A percentile compares a stretch with the other conserved stretches of the same genome.
Conservation (phyloP, 257 asterid genomes). For the Prunella vulgaris region DNA sequence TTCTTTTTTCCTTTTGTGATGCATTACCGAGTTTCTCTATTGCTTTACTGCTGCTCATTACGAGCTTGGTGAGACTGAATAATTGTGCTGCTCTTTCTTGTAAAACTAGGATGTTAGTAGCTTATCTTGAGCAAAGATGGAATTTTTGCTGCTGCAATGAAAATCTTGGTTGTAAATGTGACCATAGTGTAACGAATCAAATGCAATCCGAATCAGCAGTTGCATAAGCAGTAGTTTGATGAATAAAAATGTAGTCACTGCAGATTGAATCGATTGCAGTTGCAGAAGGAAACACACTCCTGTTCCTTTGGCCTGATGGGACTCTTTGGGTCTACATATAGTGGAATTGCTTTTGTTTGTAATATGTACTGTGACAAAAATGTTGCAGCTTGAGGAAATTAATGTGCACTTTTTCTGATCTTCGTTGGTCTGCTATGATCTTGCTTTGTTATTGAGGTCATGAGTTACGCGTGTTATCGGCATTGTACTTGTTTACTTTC, state of each 20-base stretch:
- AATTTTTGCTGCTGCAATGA: not conserved
- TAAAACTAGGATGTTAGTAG: slow-evolving; percentile 1
- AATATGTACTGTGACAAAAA: not conserved
- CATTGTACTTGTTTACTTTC: not conserved
- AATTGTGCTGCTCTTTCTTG: not conserved
- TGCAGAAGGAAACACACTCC: too few species aligned
- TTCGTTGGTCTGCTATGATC: not conserved
- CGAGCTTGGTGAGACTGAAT: not conserved
- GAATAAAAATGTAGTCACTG: too few species aligned
- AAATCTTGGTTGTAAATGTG: not conserved
- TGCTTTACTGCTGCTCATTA: not conserved
- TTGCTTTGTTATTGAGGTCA: not conserved
- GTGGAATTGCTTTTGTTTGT: not conserved
- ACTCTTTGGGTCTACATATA: not conserved
- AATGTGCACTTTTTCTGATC: not conserved
- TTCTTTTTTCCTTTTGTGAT: not conserved
- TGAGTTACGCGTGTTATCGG: too few species aligned
- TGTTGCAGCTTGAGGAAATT: not conserved
- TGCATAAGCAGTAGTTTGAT: not conserved
- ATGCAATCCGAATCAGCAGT: not conserved
- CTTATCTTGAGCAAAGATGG: not conserved
- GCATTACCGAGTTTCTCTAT: not conserved
- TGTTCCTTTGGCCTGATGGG: too few species aligned
- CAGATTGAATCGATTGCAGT: not conserved
- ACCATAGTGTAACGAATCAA: not conserved